Evolutionary conservation across 2,329 filamentous ascomycete species (phyloP), one percentile per base, ranked within the genome.

Genomic region (Colletotrichum theobromicola): DNA sequence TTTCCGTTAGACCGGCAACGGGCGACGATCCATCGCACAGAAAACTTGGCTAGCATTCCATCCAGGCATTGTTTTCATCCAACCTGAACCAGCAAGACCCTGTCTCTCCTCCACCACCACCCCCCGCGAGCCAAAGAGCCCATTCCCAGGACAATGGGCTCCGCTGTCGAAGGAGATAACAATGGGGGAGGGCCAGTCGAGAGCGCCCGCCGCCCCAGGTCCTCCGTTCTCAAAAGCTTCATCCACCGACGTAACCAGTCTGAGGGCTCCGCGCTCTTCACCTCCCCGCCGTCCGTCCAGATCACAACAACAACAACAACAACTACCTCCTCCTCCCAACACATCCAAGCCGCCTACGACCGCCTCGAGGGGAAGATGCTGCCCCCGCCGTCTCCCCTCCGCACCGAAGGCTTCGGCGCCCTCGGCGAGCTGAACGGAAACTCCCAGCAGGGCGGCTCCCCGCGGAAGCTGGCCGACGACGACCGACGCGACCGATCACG

Each of bases 391-490:
- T 67, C 65, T 85, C 81, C 79, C 82, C 82, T 42, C 82, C 76
- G 78, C 79, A 81, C 75, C 84, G 86, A 66, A 42, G 72, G 68
- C 32, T 37, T 74, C 12, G 81, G 86, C 37, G 88, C 90, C 67
- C 84, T 92, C 18, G 87, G 87, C 63, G 91, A 92, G 80, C 86
- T 91, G 57, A 89, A 89, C 72, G 87, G 89, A 72, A 92, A 92
- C 79, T 72, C 62, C 21, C 87, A 88, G 71, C 86, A 86, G 77
- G 86, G 85, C 70, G 80, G 84, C 21, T 84, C 86, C 21, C 84
- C 86, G 2, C 82, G 82, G 58, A 87, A 85, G 72, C 79, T 79
- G 10, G 80, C 80, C 73, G 82, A 85, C 66, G 82, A 82, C 55
- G 57, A 77, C 3, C 79, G 81, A 60, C 81, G 84, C 16, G 74